A percentile compares a stretch with the other conserved stretches of the same genome.
Conservation (phyloP, 228 moss, liverwort and hornwort species). For the Sphagnum magellanicum region DNA sequence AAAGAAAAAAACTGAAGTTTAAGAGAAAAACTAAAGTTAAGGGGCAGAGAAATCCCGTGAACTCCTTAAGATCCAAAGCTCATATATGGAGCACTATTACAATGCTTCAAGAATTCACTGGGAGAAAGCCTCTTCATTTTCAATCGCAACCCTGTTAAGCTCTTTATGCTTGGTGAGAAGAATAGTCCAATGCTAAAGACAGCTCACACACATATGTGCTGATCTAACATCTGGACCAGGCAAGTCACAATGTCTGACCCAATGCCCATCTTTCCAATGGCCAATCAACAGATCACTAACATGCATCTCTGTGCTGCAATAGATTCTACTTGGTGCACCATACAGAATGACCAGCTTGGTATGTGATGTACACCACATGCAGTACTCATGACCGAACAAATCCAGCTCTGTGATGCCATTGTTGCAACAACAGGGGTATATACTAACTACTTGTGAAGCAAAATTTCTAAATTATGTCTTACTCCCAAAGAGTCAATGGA, state of each 20-base stretch:
- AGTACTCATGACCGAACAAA: neutral
- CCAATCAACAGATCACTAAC: neutral
- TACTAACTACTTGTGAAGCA: neutral
- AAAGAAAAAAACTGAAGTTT: slow-evolving; percentile 10
- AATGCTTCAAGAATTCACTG: neutral
- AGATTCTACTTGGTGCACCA: neutral
- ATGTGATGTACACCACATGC: neutral
- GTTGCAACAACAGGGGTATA: neutral
- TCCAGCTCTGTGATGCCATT: neutral
- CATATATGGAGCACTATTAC: slow-evolving; percentile 1
- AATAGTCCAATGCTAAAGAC: neutral
- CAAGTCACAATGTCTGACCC: too few relatives aligned
- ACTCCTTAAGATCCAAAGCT: slow-evolving; percentile 7
- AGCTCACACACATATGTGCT: neutral
- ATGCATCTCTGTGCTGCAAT: neutral
- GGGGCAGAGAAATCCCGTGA: slow-evolving; percentile 14
- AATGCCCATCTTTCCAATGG: too few relatives aligned
- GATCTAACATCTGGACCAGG: neutral
- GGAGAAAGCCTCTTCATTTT: neutral
- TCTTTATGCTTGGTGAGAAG: neutral
- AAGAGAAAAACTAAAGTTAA: neutral
- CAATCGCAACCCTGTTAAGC: neutral
- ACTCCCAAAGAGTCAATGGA: neutral
- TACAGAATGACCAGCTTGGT: neutral
- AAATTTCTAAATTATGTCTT: neutral